Percentiles rank a stretch among this genome's conserved stretches.
Evolutionary conservation across 257 asterid genomes (phyloP).

Genomic region (Scutellaria barbata): DNA sequence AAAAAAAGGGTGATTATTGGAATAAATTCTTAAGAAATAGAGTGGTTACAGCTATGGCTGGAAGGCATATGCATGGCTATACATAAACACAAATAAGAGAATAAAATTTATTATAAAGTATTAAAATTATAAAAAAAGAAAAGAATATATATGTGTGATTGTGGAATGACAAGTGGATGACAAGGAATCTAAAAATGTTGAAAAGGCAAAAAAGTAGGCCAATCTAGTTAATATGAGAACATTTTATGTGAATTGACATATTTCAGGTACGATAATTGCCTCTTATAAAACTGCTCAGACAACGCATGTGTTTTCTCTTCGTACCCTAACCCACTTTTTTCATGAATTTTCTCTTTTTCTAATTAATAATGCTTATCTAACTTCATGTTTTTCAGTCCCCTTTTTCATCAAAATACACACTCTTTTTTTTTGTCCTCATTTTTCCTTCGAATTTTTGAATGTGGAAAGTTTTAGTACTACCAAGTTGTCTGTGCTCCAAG

Average conservation of each 20-base stretch:
- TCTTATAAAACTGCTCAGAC: slow-evolving; percentile 1
- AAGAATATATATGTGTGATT: not conserved
- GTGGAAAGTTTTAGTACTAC: too few species aligned
- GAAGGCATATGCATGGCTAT: slow-evolving; percentile 18
- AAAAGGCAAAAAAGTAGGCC: slow-evolving; percentile 24
- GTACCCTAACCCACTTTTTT: slow-evolving; percentile 8
- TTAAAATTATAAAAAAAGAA: not conserved
- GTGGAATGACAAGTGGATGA: slow-evolving; percentile 35
- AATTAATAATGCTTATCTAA: not conserved
- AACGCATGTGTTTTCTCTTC: slow-evolving; percentile 30
- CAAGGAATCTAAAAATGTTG: slow-evolving; percentile 20
- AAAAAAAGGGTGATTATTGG: not conserved
- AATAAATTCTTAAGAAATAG: not conserved
- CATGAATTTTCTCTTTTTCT: not conserved
- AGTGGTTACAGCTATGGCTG: not conserved
- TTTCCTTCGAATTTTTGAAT: too few species aligned
- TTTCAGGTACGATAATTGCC: slow-evolving; percentile 9
- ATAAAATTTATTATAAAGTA: not conserved
- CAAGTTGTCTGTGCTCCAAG: too few species aligned
- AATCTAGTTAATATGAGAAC: slow-evolving; percentile 8
- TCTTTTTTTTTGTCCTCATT: too few species aligned
- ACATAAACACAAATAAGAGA: not conserved
- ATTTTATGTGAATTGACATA: not conserved
- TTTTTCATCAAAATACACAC: not conserved
- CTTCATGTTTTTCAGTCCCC: not conserved